Percentiles rank a stretch among this genome's conserved stretches.
Conservation (phyloP, 1,139 yeast species). For the Taiozyma onychis region DNA sequence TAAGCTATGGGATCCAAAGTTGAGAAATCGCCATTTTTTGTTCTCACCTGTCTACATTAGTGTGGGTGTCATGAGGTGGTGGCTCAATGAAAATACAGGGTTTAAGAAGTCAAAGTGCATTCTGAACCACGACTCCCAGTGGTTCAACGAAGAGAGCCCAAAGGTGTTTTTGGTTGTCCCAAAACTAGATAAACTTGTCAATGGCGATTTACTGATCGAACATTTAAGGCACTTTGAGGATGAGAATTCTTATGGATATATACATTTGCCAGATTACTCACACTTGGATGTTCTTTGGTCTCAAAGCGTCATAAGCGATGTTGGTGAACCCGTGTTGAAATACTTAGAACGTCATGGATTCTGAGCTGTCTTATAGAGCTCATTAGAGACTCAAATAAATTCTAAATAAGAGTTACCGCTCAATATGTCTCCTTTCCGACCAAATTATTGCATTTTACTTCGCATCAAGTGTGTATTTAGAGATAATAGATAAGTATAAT, state of each 20-base stretch:
- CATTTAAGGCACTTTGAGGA: constrained; percentile 51
- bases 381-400: too few relatives aligned
- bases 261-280: constrained; percentile 55
- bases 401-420: too few relatives aligned
- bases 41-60: constrained; percentile 86
- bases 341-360: not conserved
- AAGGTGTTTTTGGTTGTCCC: constrained; percentile 62
- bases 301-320: constrained; percentile 53
- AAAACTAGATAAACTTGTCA: constrained; percentile 59
- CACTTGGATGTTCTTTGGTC: constrained; percentile 95
- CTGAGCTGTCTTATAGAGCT: not conserved
- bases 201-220: constrained; percentile 48
- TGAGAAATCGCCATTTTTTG: constrained; percentile 68
- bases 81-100: constrained; percentile 56
- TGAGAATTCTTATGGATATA: constrained; percentile 36
- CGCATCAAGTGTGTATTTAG: too few relatives aligned
- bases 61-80: constrained; percentile 82
- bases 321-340: constrained; percentile 33
- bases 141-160: constrained; percentile 50
- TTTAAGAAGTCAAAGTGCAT: constrained; percentile 50
- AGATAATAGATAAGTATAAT: too few relatives aligned
- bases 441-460: too few relatives aligned
- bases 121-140: constrained; percentile 42
- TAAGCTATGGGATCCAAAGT: constrained; percentile 61
- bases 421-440: too few relatives aligned